Evolutionary conservation across 192 early-diverging fungal genomes (phyloP).

Genomic region (Gaertneriomyces sp.): DNA sequence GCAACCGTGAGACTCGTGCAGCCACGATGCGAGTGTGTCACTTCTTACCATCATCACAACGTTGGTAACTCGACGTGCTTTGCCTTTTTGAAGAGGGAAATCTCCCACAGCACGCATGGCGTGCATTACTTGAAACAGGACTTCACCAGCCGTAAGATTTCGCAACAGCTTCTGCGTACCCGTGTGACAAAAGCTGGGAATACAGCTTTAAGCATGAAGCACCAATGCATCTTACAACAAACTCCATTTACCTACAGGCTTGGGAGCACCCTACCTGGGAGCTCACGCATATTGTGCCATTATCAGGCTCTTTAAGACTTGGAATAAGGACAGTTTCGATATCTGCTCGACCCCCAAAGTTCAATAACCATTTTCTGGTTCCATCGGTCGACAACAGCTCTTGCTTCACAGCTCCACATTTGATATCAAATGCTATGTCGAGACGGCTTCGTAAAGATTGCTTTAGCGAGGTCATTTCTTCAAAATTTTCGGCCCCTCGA

Average conservation of each 20-base stretch:
- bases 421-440: constrained; percentile 47
- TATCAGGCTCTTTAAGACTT: not conserved
- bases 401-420: constrained; percentile 53
- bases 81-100: constrained; percentile 50
- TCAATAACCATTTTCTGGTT: constrained; percentile 46
- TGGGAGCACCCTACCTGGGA: constrained; percentile 84
- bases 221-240: not conserved
- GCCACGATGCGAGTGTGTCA: not conserved
- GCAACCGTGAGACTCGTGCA: not conserved
- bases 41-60: constrained; percentile 74
- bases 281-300: constrained; percentile 74
- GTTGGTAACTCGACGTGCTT: constrained; percentile 59
- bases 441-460: constrained; percentile 48
- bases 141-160: constrained; percentile 70
- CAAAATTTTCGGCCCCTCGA: constrained; percentile 56
- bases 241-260: constrained; percentile 49
- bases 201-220: not conserved
- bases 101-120: constrained; percentile 31
- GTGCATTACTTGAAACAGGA: constrained; percentile 45
- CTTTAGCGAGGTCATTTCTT: constrained; percentile 65
- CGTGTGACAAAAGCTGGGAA: constrained; percentile 74
- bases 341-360: constrained; percentile 34
- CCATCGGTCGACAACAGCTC: constrained; percentile 37
- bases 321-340: constrained; percentile 81
- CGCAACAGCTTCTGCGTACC: constrained; percentile 80